phyloP scores from a whole-genome alignment of 768 basidiomycete species.

The Pisolithus tinctorius region DNA sequence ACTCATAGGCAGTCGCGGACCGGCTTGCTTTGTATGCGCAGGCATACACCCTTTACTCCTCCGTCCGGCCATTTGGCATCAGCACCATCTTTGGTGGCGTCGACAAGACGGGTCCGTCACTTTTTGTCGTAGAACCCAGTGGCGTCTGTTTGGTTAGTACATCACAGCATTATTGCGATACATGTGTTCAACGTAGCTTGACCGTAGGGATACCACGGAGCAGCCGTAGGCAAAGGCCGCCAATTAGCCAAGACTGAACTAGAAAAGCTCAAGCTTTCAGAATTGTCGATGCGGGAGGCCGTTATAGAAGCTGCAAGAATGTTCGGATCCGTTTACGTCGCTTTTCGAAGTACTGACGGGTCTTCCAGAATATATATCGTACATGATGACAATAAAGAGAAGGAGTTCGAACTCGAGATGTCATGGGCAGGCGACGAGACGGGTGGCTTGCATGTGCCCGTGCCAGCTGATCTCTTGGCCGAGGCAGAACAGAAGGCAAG shows the following conservation, averaged over 20 bases:
- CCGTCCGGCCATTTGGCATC: slow-evolving; percentile 94
- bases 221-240: slow-evolving; percentile 97
- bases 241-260: slow-evolving; percentile 97
- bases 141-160: slow-evolving; percentile 78
- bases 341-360: slow-evolving; percentile 6
- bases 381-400: slow-evolving; percentile 97
- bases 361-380: slow-evolving; percentile 83
- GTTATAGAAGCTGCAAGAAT: slow-evolving; percentile 93
- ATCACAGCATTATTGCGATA: background rate
- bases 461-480: slow-evolving; percentile 76
- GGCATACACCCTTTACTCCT: slow-evolving; percentile 95
- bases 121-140: slow-evolving; percentile 92
- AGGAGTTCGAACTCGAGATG: slow-evolving; percentile 96
- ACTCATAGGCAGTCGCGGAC: slow-evolving; percentile 51
- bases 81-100: slow-evolving; percentile 87
- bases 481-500: slow-evolving; percentile 89
- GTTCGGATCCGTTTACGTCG: slow-evolving; percentile 40
- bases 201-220: slow-evolving; percentile 84
- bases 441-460: slow-evolving; percentile 67
- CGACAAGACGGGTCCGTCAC: slow-evolving; percentile 79
- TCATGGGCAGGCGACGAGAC: slow-evolving; percentile 92
- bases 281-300: slow-evolving; percentile 76
- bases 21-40: slow-evolving; percentile 88
- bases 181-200: background rate
- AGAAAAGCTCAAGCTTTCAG: slow-evolving; percentile 87